phyloP scores from a whole-genome alignment of 768 basidiomycete genomes.

The Xerocomus spinulosus region DNA sequence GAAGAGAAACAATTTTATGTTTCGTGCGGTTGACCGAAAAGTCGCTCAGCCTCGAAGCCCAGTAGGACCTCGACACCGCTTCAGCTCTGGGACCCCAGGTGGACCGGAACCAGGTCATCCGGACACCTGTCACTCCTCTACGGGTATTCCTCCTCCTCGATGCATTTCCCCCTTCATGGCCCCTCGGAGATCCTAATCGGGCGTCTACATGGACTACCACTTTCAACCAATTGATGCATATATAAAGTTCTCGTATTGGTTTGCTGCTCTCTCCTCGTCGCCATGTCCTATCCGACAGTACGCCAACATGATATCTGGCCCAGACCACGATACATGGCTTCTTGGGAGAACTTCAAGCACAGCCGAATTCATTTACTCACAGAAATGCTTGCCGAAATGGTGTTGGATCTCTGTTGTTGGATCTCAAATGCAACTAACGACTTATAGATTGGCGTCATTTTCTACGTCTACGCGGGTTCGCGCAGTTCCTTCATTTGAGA shows the following conservation, averaged over 20 bases:
- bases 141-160: no score
- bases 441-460: constrained; percentile 52
- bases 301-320: constrained; percentile 41
- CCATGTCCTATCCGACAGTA: constrained; percentile 28
- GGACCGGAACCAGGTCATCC: no score
- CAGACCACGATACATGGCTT: constrained; percentile 36
- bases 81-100: constrained; percentile 22
- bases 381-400: constrained; percentile 60
- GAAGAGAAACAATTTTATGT: constrained; percentile 27
- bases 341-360: constrained; percentile 50
- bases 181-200: constrained; percentile 5
- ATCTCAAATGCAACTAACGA: neutral
- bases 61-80: constrained; percentile 26
- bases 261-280: neutral
- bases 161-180: neutral
- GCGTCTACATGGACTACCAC: no score
- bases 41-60: constrained; percentile 28
- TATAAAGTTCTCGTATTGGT: no score
- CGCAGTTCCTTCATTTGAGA: neutral
- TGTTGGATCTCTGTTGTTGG: constrained; percentile 22
- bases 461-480: constrained; percentile 54
- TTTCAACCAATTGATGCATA: no score
- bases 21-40: constrained; percentile 24
- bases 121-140: no score
- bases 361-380: constrained; percentile 47